A percentile compares a stretch with the other conserved stretches of the same genome.
Conservation (phyloP, 2,329 filamentous ascomycete species). For the Geosmithia morbida region DNA sequence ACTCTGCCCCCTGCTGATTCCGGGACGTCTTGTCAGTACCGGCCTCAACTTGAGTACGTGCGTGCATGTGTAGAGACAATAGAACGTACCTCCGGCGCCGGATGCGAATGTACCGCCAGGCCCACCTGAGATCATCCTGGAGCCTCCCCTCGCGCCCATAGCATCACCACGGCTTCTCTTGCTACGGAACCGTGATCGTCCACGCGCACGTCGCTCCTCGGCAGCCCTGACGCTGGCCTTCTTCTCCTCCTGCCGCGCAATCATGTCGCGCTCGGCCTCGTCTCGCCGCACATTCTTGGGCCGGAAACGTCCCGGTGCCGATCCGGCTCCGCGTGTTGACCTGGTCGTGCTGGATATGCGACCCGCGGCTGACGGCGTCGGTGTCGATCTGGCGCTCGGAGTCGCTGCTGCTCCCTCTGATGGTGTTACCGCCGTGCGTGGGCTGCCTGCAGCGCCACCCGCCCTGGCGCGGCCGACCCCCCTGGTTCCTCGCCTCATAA, state of each 20-base stretch:
- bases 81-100: background rate
- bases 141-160: conserved; percentile 22
- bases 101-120: background rate
- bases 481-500: conserved; percentile 1
- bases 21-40: background rate
- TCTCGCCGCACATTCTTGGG: conserved; percentile 35
- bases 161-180: conserved; percentile 27
- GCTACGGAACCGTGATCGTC: conserved; percentile 24
- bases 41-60: background rate
- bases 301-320: conserved; percentile 25
- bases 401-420: conserved; percentile 1
- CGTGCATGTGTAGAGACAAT: background rate
- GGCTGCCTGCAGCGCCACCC: background rate
- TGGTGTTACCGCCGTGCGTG: background rate
- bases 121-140: background rate
- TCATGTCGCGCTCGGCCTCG: conserved; percentile 30
- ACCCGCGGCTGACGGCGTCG: conserved; percentile 2
- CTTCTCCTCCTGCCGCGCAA: conserved; percentile 28
- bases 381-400: background rate
- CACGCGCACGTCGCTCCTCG: conserved; percentile 21
- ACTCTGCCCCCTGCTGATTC: conserved; percentile 11
- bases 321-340: conserved; percentile 14
- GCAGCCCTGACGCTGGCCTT: conserved; percentile 25
- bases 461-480: conserved; percentile 1
- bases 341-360: conserved; percentile 1